Evolutionary conservation across 2,329 filamentous ascomycete genomes (phyloP).

Genomic region (Didymella glomerata): DNA sequence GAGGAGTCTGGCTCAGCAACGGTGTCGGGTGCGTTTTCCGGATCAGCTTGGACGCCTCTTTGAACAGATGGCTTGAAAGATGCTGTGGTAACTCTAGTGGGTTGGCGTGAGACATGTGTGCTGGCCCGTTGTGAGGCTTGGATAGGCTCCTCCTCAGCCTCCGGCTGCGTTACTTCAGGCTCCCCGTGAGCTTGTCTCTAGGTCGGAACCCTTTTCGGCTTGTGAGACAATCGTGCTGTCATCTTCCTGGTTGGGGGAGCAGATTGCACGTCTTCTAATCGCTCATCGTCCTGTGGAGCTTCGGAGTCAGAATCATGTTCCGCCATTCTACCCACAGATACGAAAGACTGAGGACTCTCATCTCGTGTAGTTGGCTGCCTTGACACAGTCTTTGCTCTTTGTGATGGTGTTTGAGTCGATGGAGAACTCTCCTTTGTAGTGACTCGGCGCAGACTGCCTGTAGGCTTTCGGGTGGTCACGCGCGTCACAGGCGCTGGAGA

Average conservation of each 20-base stretch:
- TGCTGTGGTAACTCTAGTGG: not conserved
- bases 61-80: not conserved
- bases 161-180: no score
- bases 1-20: not conserved
- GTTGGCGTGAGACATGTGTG: not conserved
- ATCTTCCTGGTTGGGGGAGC: not conserved
- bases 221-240: not conserved
- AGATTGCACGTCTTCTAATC: not conserved
- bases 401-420: not conserved
- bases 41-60: not conserved
- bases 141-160: no score
- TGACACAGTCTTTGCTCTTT: not conserved
- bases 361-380: not conserved
- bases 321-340: not conserved
- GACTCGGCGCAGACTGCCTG: not conserved
- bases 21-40: not conserved
- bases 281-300: not conserved
- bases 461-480: not conserved
- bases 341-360: not conserved
- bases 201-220: not conserved
- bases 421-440: not conserved
- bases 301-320: not conserved
- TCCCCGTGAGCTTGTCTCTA: not conserved
- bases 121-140: not conserved
- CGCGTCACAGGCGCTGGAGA: not conserved